phyloP scores from a whole-genome alignment of 2,329 filamentous ascomycete genomes.

The Fusarium sarcochroum region DNA sequence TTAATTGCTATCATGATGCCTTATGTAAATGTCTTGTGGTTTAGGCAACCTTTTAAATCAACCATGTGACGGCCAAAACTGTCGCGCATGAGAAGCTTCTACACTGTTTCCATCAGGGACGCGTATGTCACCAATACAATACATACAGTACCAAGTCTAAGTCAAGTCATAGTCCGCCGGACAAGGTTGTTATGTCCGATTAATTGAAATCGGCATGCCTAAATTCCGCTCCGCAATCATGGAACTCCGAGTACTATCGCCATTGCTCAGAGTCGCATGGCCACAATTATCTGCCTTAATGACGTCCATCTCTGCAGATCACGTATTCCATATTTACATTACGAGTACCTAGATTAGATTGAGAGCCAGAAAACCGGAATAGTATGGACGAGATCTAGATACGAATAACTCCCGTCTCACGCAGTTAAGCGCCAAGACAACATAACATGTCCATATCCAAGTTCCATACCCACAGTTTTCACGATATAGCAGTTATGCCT shows the following conservation, averaged over 20 bases:
- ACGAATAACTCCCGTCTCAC: conserved; percentile 4
- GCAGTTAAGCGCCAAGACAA: too few species aligned
- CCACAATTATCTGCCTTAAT: conserved; percentile 24
- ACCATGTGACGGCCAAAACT: conserved; percentile 17
- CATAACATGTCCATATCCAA: conserved; percentile 34
- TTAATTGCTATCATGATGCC: conserved; percentile 17
- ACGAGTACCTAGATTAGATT: not conserved
- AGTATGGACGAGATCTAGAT: conserved; percentile 12
- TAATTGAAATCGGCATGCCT: conserved; percentile 9
- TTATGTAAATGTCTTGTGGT: conserved; percentile 37
- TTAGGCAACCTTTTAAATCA: conserved; percentile 31
- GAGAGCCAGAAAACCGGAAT: not conserved
- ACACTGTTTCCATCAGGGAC: conserved; percentile 14
- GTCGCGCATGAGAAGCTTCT: conserved; percentile 5
- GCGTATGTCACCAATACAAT: conserved; percentile 7
- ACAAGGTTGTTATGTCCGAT: not conserved
- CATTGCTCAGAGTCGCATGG: conserved; percentile 13
- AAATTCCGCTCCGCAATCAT: not conserved
- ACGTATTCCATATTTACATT: conserved; percentile 4
- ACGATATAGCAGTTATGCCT: conserved; percentile 1
- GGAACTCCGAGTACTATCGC: conserved; percentile 3
- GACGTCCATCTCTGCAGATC: conserved; percentile 12
- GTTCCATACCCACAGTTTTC: conserved; percentile 11
- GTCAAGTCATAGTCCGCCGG: not conserved
- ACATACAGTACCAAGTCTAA: too few species aligned